Evolutionary conservation across 1,139 yeast species (phyloP), one percentile per base, ranked within the genome.

Genomic region (Scheffersomyces insectosa): DNA sequence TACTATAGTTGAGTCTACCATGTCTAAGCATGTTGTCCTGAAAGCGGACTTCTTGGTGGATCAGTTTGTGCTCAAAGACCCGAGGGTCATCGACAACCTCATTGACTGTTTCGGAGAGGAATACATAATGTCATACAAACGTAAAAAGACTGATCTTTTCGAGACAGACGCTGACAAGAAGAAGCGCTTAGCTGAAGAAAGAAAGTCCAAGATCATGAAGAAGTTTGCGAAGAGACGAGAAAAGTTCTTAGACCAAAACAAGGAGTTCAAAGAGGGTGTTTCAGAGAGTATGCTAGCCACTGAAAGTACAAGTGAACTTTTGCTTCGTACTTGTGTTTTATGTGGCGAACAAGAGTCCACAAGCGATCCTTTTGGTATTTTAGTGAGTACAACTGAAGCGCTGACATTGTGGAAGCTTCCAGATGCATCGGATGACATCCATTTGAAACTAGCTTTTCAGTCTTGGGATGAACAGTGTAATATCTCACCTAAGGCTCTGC

Each of bases 11-110:
- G 79, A 78, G 42, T 69, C 79, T 3, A 70, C 71, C 4, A 72
- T 81, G 65, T 72, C 87, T 0, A 77, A 75, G 38, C 54, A 63
- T 27, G 64, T 80, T 3, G 66, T 71, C 3, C 60, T 63, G 28
- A 84, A 83, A 50, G 88, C 91, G 0, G 82, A 81, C 16, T 68
- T 54, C 45, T 59, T 85, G 37, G 65, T 85, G 32, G 80, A 80
- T 27, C 54, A 57, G 16, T 66, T 85, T 45, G 68, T 84, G 3
- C 42, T 62, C 6, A 77, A 73, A 45, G 82, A 80, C 51, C 68
- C 65, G 3, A 62, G 69, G 30, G 73, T 85, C 3, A 57, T 79
- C 28, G 81, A 77, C 6, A 70, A 80, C 1, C 65, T 85, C 42
- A 59, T 67, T 3, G 79, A 77, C 29, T 74, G 83, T 47, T 83